These are phyloP conservation scores for Solanum bukasovii DNA, from an alignment of 257 asterid species.

Conservation along the genomic window DNA sequence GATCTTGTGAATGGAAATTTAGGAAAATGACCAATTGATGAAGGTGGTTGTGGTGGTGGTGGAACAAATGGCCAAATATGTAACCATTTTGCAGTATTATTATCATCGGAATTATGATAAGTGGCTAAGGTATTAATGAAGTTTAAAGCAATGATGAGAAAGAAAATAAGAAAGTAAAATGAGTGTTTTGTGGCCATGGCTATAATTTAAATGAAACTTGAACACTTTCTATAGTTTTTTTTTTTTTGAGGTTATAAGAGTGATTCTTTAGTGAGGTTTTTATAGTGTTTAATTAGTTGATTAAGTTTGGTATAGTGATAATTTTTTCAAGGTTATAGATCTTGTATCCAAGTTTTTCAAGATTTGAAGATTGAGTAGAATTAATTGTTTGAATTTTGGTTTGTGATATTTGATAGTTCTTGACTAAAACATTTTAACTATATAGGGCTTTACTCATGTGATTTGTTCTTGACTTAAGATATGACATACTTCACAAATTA, in stretches of 20 bases:
- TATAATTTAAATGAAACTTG: background rate
- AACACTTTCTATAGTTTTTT: background rate
- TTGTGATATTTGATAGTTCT: background rate
- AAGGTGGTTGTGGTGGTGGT: background rate
- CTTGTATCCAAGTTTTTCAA: background rate
- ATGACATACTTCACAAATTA: background rate
- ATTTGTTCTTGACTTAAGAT: background rate
- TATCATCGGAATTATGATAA: background rate
- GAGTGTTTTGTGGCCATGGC: background rate
- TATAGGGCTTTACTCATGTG: background rate
- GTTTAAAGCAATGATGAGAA: background rate
- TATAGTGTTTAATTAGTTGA: background rate
- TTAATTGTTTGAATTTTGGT: background rate
- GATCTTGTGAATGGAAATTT: background rate
- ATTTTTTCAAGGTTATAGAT: background rate
- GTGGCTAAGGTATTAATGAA: background rate
- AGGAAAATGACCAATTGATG: background rate
- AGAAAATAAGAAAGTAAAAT: background rate
- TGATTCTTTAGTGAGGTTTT: background rate
- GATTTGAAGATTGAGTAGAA: background rate
- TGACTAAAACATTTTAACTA: background rate
- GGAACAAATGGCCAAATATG: background rate
- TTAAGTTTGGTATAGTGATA: background rate
- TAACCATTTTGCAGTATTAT: background rate
- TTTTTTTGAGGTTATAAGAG: background rate